Base-by-base conservation (phyloP, 164 flowering plant species). In the Echeveria elegans region DNA sequence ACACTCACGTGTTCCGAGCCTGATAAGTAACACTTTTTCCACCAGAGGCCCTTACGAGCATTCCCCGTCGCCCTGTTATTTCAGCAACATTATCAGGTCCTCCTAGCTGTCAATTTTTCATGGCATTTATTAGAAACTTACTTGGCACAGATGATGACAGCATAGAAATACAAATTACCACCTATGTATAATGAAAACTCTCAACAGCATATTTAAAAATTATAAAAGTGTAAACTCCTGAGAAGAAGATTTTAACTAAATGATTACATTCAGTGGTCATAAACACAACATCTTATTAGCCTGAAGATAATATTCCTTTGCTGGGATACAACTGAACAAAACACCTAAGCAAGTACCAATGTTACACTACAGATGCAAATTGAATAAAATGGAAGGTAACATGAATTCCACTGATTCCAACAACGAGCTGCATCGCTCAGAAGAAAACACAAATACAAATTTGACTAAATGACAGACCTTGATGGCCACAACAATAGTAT, bases 11-110 rank as follows among this genome's bases (percentile, higher is more conserved):
- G 80, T 86, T 94, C 68, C 99, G 84, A 40, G 90, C 82, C 75
- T 91, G 99, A 80, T 94, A 94, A 56, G 91, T 82, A 52, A 94
- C 99, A 78, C 99, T 97, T 80, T 88, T 88, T 67, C 99, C 97
- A 78, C 72, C 78, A 59, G 93, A 75, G 21, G 90, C 86, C 76
- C 97, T 82, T n/a, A 94, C 96, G 72, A 91, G 92, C 96, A 91
- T 89, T 45, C 97, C 97, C 59, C 96, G 81, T 74, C 99, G 82
- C 41, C 99, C 99, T 63, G 99, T 94, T 67, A 94, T 91, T 83
- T 94, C 99, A 69, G 99, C 95, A 71, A 91, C 92, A 70, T 87
- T 87, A 68, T 87, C 92, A 75, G 97, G 99, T 59, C 99, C 99
- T 32, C 96, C 99, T 73, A 94, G 96, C 99, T 94, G 88, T 77